Evolutionary conservation across 441 rosid genomes (phyloP).

Genomic region (Omphalea diandra): DNA sequence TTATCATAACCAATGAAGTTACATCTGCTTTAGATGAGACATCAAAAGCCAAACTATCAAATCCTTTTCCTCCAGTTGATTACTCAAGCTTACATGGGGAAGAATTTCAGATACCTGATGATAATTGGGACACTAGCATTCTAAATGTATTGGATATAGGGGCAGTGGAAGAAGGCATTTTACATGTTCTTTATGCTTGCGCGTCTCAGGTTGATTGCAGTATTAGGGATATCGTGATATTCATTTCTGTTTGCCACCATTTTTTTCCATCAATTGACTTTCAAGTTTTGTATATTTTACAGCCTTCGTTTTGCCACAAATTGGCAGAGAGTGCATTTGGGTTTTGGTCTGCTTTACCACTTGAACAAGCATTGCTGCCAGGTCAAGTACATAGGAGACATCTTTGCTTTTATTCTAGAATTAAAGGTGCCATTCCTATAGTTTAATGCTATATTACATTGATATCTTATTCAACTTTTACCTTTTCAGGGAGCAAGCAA

Average conservation of each 20-base stretch:
- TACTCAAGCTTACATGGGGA: constrained; percentile 80
- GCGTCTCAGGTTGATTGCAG: constrained; percentile 78
- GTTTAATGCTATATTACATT: background rate
- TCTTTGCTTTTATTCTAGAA: constrained; percentile 14
- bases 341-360: constrained; percentile 80
- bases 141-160: constrained; percentile 62
- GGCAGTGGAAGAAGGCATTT: constrained; percentile 85
- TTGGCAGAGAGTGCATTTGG: constrained; percentile 58
- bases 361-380: constrained; percentile 80
- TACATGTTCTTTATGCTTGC: constrained; percentile 87
- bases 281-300: constrained; percentile 29
- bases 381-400: constrained; percentile 39
- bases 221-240: constrained; percentile 31
- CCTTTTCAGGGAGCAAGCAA: background rate
- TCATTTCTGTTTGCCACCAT: constrained; percentile 19
- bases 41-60: constrained; percentile 40
- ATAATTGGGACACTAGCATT: constrained; percentile 54
- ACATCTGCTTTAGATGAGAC: constrained; percentile 45
- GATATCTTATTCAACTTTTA: background rate
- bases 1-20: constrained; percentile 33
- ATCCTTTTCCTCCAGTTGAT: constrained; percentile 44
- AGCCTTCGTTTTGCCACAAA: constrained; percentile 70
- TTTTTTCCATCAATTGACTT: constrained; percentile 26
- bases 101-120: constrained; percentile 56
- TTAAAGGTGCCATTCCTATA: constrained; percentile 16